phyloP scores from a whole-genome alignment of 2,329 filamentous ascomycete species.

The Colletotrichum australisinense region DNA sequence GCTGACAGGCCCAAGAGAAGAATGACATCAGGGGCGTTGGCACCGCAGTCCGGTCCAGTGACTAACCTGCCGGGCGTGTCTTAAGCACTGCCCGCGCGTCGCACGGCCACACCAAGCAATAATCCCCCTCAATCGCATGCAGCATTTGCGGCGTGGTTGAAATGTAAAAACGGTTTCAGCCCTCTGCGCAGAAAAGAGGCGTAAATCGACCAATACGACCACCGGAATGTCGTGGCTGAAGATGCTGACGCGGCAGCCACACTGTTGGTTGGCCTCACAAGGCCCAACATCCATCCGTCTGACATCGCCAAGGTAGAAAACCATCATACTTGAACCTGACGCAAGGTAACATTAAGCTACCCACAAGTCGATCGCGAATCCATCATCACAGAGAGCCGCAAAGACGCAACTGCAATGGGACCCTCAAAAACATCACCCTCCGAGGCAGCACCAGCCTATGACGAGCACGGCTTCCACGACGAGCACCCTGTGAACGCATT shows the following conservation, averaged over 20 bases:
- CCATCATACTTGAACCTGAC: neutral
- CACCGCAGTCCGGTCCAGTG: neutral
- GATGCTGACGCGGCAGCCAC: neutral
- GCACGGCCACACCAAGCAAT: neutral
- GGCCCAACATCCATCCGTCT: neutral
- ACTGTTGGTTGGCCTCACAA: neutral
- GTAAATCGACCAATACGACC: neutral
- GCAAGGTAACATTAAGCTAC: too few relatives aligned
- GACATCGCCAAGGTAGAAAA: neutral
- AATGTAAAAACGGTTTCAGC: neutral
- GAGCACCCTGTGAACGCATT: neutral
- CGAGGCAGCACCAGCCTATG: neutral
- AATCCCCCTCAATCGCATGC: neutral
- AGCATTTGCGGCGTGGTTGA: neutral
- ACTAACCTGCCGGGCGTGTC: neutral
- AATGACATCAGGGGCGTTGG: neutral
- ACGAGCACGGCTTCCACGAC: neutral
- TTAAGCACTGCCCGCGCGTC: neutral
- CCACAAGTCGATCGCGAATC: neutral
- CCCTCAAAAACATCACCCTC: neutral
- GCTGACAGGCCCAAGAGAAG: neutral
- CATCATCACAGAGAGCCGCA: neutral
- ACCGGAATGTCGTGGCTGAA: neutral
- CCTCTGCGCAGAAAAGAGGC: neutral
- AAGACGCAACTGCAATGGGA: neutral